Evolutionary conservation across 352 stramenopile species (phyloP), one percentile per base, ranked within the genome.

Genomic region (Labyrinthula sp.): DNA sequence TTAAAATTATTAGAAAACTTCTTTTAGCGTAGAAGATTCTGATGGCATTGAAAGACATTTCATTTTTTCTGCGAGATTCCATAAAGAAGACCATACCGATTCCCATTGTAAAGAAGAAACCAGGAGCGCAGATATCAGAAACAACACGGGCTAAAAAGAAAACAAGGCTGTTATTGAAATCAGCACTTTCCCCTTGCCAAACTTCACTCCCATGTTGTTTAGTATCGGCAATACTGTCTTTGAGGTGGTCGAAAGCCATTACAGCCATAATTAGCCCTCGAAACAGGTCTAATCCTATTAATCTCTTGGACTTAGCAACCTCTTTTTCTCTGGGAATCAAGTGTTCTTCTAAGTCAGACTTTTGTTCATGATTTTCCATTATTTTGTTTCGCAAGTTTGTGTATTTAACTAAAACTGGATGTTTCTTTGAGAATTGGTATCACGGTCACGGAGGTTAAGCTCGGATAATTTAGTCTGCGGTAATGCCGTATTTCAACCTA

Each of bases 221-320:
- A n/a, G n/a, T n/a, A n/a, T n/a, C n/a, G n/a, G n/a, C n/a, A n/a
- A n/a, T n/a, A 26, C 28, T 43, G 37, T 43, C 37, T 26, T 43
- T 43, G 37, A 26, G 9, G 23, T 43, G 37, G 37, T 43, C 37
- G 21, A 21, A 43, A n/a, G 18, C 23, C 37, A 43, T 43, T 14
- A 43, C 37, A 17, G 37, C 37, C 37, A 43, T 43, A 26, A 43
- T 43, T n/a, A 43, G 37, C n/a, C 37, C 37, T 14, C 37, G 37
- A 21, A 43, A 38, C 3, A 43, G 23, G 23, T 43, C 37, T n/a
- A 43, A 26, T 3, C 3, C 37, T 3, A 35, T 17, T 9, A 43
- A 17, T 14, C 37, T 26, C 3, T 3, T 43, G n/a, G n/a, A n/a
- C n/a, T n/a, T n/a, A n/a, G n/a, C n/a, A n/a, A n/a, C n/a, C n/a